Evolutionary conservation across 2,329 filamentous ascomycete genomes (phyloP).

Genomic region (Botrytis paeoniae): DNA sequence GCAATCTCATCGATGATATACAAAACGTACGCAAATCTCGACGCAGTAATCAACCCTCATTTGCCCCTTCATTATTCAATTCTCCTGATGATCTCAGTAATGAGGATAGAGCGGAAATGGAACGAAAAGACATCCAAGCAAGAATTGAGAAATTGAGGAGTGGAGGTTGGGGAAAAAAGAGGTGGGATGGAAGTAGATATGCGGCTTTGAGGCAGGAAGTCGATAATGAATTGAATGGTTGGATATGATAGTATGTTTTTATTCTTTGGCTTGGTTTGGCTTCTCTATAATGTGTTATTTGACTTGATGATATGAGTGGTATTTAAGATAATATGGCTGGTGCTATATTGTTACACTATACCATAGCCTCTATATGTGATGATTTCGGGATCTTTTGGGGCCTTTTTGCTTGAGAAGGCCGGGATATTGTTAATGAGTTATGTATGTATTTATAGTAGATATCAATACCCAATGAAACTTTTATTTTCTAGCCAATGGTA

Average conservation of each 20-base stretch:
- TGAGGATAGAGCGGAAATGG: background rate
- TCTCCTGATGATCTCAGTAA: slow-evolving; percentile 2
- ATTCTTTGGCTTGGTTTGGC: background rate
- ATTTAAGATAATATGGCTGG: background rate
- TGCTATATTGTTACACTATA: background rate
- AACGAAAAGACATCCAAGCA: slow-evolving; percentile 14
- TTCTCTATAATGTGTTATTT: background rate
- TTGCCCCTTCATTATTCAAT: background rate
- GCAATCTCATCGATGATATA: slow-evolving; percentile 25
- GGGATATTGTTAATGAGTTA: background rate
- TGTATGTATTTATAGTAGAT: background rate
- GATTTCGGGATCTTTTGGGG: background rate
- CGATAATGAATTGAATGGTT: slow-evolving; percentile 12
- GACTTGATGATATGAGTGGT: background rate
- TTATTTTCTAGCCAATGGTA: background rate
- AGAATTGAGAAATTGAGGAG: slow-evolving; percentile 28
- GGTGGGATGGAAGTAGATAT: slow-evolving; percentile 32
- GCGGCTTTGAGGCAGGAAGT: slow-evolving; percentile 31
- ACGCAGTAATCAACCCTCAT: slow-evolving; percentile 25
- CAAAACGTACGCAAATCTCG: slow-evolving; percentile 23
- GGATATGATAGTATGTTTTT: background rate
- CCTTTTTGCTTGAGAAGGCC: background rate
- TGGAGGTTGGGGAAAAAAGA: slow-evolving; percentile 27
- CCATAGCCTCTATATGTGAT: background rate
- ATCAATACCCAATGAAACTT: background rate